These are phyloP conservation scores for Harringtonia aguacate DNA, from an alignment of 2,329 filamentous ascomycete species.

Conservation along the genomic window DNA sequence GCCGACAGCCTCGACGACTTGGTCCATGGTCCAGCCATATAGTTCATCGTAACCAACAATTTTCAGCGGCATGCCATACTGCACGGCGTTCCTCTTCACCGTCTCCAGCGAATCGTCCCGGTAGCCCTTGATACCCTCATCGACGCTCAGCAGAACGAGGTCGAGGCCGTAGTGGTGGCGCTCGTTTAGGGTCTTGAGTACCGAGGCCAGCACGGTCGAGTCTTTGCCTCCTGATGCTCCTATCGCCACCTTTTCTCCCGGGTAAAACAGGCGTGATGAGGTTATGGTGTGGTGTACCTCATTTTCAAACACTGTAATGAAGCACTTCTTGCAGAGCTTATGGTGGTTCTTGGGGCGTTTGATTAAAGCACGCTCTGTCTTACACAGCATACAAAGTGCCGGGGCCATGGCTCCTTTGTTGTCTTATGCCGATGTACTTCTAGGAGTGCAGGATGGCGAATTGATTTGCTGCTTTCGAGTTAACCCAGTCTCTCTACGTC, in stretches of 20 bases:
- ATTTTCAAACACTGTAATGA: slow-evolving; percentile 77
- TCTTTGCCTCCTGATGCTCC: slow-evolving; percentile 96
- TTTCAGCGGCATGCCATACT: slow-evolving; percentile 85
- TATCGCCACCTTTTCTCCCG: slow-evolving; percentile 82
- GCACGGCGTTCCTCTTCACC: slow-evolving; percentile 82
- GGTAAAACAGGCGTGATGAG: slow-evolving; percentile 67
- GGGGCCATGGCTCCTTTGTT: slow-evolving; percentile 55
- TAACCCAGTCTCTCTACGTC: too few species aligned
- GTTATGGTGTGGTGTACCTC: slow-evolving; percentile 91
- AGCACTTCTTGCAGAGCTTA: slow-evolving; percentile 85
- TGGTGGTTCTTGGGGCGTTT: slow-evolving; percentile 91
- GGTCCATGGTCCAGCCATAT: slow-evolving; percentile 99
- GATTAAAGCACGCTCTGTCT: slow-evolving; percentile 69
- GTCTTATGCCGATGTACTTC: background rate
- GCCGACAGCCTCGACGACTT: slow-evolving; percentile 89
- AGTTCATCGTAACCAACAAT: slow-evolving; percentile 90
- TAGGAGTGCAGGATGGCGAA: too few species aligned
- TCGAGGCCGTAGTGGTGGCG: slow-evolving; percentile 79
- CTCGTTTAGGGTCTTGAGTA: slow-evolving; percentile 90
- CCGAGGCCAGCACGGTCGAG: slow-evolving; percentile 88
- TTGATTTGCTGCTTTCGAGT: too few species aligned
- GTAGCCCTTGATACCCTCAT: slow-evolving; percentile 96
- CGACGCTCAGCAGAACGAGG: slow-evolving; percentile 79
- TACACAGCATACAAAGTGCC: slow-evolving; percentile 64
- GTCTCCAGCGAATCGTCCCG: slow-evolving; percentile 93